A percentile compares a stretch with the other conserved stretches of the same genome.
Conservation (phyloP, 495 filamentous ascomycete species). For the Penicillium riverlandense region DNA sequence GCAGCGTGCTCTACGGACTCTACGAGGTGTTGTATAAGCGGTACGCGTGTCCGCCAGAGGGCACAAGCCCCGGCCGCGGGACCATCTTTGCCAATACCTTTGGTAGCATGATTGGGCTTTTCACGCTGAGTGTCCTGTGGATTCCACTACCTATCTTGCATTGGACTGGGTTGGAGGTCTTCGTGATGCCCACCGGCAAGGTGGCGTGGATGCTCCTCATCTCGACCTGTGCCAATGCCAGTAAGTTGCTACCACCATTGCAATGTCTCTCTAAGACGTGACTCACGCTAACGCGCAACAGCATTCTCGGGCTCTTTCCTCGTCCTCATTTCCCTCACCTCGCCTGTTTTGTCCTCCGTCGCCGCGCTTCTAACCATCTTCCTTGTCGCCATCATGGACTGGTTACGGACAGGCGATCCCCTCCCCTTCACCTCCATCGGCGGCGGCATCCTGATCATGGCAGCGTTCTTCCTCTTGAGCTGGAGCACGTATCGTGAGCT, state of each 20-base stretch:
- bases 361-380: conserved; percentile 94
- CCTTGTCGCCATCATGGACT: conserved; percentile 86
- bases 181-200: conserved; percentile 70
- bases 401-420: conserved; percentile 69
- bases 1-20: conserved; percentile 88
- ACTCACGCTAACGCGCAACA: conserved; percentile 6
- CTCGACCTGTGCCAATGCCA: conserved; percentile 76
- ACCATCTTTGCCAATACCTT: conserved; percentile 93
- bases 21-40: conserved; percentile 97
- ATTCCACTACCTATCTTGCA: conserved; percentile 85
- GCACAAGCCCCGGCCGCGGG: conserved; percentile 67
- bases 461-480: conserved; percentile 75
- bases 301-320: conserved; percentile 91
- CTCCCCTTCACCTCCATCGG: conserved; percentile 65
- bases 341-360: conserved; percentile 84
- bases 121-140: conserved; percentile 85
- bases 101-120: conserved; percentile 73
- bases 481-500: conserved; percentile 92
- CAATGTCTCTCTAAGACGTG: no score
- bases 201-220: conserved; percentile 73
- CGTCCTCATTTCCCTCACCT: conserved; percentile 84
- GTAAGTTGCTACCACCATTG: conserved; percentile 30
- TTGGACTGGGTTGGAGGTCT: conserved; percentile 65
- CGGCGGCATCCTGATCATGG: conserved; percentile 82
- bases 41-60: conserved; percentile 86